Evolutionary conservation across 2,329 filamentous ascomycete species (phyloP), one percentile per base, ranked within the genome.

Genomic region (Microsporum ferrugineum): DNA sequence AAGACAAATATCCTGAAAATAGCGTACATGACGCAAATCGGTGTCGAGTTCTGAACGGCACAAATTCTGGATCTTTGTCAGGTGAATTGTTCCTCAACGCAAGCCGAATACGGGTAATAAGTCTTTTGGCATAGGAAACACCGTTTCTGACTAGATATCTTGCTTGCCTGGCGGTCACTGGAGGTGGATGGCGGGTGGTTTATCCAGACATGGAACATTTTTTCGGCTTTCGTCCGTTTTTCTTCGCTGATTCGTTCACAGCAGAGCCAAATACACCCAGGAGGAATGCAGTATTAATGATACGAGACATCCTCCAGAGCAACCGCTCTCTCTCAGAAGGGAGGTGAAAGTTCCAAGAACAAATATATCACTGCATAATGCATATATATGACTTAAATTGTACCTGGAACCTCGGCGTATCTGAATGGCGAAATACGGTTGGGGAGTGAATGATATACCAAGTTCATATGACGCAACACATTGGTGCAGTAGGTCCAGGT

Each of bases 401-500:
- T 36, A 4, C 14, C 29, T 8, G 10, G 5, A 14, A 31, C 23
- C 27, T 58, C 45, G 29, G 31, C 10, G 10, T 34, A 53, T n/a
- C 34, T 55, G 4, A 59, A 36, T 2, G 33, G 36, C 27, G 43
- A 17, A 36, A 59, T 27, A 1, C 47, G 27, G 27, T 55, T 39
- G 1, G 60, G 60, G 2, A 43, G 55, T 4, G 4, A 29, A n/a
- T 33, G 36, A 29, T 47, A 58, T 17, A 58, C 38, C 3, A 59
- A n/a, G 12, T 34, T 34, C n/a, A 61, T 33, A 14, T 23, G 17
- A 5, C 55, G 29, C 27, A 61, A 27, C n/a, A 55, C 59, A 27
- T 61, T 38, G 8, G 59, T 45, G 29, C 51, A 61, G 41, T 61
- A 58, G 7, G 41, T 34, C 60, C 60, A 61, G 17, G 53, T 17